Evolutionary conservation across 1,139 yeast species (phyloP), one percentile per base, ranked within the genome.

Genomic region (Ogataea hybrid): DNA sequence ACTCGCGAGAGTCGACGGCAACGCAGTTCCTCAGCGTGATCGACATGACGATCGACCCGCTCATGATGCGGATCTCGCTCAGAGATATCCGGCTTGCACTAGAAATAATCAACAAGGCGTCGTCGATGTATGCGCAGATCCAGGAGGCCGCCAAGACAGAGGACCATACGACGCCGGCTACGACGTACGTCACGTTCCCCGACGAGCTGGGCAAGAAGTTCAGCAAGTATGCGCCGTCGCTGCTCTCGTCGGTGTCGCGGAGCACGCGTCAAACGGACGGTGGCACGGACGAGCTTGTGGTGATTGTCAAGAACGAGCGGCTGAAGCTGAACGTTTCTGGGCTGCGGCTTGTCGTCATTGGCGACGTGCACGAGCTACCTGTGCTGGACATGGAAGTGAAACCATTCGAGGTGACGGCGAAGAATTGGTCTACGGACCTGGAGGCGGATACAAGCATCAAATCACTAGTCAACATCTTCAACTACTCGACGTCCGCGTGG

Each of bases 401-500:
- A 49, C 84, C 95, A 1, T 89, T 92, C 62, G 78, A 79, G 15
- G 64, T 84, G 1, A 69, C 69, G 32, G 95, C 90, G 0, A 73
- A 77, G 41, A 87, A 92, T 57, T 94, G 99, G 99, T 84, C 96
- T 0, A 81, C 94, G 1, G 94, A 88, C 51, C 64, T 87, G 42
- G 81, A 79, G 53, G 87, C 90, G 0, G 84, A 82, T 48, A 71
- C 84, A 0, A 79, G 79, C 23, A 64, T 90, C 23, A 87, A 81
- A 52, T 75, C 89, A 0, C 79, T 70, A 51, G 75, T 85, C 10
- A 92, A 90, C 61, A 80, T 90, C 18, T 92, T 84, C 69, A 92
- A 92, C 61, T 90, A 90, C 59, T 79, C 97, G 0, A 80, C 88
- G 52, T 89, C 97, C 0, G 79, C 94, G 0, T 94, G 99, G 99